These are phyloP conservation scores for Reutealis trisperma DNA, from an alignment of 345 rosid species.

Conservation along the genomic window DNA sequence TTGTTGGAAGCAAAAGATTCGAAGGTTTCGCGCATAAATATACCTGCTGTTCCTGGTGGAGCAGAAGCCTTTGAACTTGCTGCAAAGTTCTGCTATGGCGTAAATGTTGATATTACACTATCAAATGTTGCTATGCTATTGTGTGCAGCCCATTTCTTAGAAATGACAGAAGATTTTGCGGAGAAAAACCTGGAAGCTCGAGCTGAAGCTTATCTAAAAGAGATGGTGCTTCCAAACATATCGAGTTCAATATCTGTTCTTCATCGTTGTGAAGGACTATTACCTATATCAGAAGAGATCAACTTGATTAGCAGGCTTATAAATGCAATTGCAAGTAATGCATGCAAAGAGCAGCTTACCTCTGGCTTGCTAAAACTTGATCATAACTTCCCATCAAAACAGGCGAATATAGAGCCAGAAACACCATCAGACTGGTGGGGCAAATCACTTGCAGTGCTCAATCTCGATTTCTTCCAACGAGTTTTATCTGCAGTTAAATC, in stretches of 20 bases:
- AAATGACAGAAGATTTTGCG: slow-evolving; percentile 85
- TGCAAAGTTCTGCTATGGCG: slow-evolving; percentile 97
- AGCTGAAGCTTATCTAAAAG: slow-evolving; percentile 66
- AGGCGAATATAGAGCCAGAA: slow-evolving; percentile 55
- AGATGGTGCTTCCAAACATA: slow-evolving; percentile 65
- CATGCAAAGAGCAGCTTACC: slow-evolving; percentile 96
- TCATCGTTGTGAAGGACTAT: slow-evolving; percentile 71
- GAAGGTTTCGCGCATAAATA: slow-evolving; percentile 57
- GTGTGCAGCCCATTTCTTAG: slow-evolving; percentile 77
- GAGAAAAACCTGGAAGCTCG: slow-evolving; percentile 73
- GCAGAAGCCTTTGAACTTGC: slow-evolving; percentile 88
- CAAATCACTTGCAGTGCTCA: slow-evolving; percentile 63
- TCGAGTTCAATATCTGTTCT: slow-evolving; percentile 69
- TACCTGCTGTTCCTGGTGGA: slow-evolving; percentile 75
- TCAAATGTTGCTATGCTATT: slow-evolving; percentile 70
- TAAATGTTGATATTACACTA: slow-evolving; percentile 63
- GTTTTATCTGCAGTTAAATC: slow-evolving; percentile 80
- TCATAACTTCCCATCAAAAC: slow-evolving; percentile 57
- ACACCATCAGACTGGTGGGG: slow-evolving; percentile 96
- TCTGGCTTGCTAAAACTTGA: slow-evolving; percentile 90
- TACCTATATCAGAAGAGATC: slow-evolving; percentile 78
- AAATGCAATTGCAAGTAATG: slow-evolving; percentile 72
- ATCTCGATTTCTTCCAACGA: slow-evolving; percentile 80
- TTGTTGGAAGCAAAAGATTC: slow-evolving; percentile 71
- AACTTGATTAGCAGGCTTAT: slow-evolving; percentile 67